Evolutionary conservation across 1,284 basidiomycete genomes (phyloP).

Genomic region (Phenoliferia sp.): DNA sequence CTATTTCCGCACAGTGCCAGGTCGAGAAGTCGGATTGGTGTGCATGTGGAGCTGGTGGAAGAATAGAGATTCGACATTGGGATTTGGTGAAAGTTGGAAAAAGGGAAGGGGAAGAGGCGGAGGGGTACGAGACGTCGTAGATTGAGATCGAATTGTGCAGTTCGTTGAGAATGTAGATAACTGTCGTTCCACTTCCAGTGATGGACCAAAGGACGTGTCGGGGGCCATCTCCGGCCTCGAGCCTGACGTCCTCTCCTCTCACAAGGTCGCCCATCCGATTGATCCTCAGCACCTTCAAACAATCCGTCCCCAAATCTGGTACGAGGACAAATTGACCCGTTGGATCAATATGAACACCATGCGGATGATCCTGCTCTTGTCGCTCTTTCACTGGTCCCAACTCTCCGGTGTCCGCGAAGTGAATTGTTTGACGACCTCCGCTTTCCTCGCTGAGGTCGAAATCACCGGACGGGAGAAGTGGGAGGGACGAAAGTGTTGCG

Average conservation of each 20-base stretch:
- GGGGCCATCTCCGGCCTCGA: constrained; percentile 13
- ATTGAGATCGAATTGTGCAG: constrained; percentile 24
- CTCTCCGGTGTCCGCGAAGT: neutral
- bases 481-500: neutral
- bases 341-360: constrained; percentile 26
- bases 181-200: neutral
- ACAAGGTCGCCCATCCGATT: constrained; percentile 4
- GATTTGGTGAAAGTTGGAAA: constrained; percentile 14
- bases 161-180: constrained; percentile 29
- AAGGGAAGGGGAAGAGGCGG: neutral
- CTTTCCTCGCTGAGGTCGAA: constrained; percentile 1
- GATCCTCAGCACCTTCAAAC: constrained; percentile 11
- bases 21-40: constrained; percentile 16
- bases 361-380: constrained; percentile 26
- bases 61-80: constrained; percentile 22
- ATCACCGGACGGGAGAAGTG: constrained; percentile 7
- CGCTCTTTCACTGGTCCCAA: constrained; percentile 10
- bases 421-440: neutral
- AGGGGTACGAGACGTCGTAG: constrained; percentile 14
- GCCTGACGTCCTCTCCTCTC: neutral
- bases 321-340: constrained; percentile 8
- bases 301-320: constrained; percentile 30
- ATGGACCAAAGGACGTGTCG: constrained; percentile 23
- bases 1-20: constrained; percentile 28
- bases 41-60: constrained; percentile 8